phyloP scores from a whole-genome alignment of 208 protist species.

The Entamoeba dispar region DNA sequence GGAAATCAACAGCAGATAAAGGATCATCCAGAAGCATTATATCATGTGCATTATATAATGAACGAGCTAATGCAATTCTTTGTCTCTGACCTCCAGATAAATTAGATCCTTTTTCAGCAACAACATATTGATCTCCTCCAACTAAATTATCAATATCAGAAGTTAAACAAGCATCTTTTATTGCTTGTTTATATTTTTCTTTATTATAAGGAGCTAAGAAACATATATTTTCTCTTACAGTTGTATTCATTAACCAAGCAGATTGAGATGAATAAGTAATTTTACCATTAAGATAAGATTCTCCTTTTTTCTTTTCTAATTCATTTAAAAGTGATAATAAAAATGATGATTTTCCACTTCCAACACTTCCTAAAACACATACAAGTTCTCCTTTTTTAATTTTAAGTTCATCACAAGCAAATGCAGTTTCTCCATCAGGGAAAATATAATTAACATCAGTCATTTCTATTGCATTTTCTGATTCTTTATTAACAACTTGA shows the following conservation, averaged over 20 bases:
- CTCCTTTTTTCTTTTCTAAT: not conserved
- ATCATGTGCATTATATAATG: conserved; percentile 39
- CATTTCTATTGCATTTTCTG: not conserved
- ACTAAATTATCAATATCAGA: conserved; percentile 51
- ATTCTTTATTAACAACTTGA: not conserved
- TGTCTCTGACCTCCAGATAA: conserved; percentile 52
- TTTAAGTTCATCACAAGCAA: not conserved
- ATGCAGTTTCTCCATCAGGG: not conserved
- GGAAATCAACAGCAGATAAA: not conserved
- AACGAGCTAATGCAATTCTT: conserved; percentile 40
- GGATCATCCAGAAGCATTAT: not conserved
- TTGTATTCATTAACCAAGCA: conserved; percentile 62
- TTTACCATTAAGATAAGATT: not conserved
- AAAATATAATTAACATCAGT: not conserved
- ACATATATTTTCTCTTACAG: conserved; percentile 64
- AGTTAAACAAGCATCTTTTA: conserved; percentile 43
- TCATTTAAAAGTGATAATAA: not conserved
- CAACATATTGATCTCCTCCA: conserved; percentile 55
- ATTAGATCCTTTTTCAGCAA: conserved; percentile 59
- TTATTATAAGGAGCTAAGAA: conserved; percentile 42
- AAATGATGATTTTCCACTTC: not conserved
- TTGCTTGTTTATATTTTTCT: conserved; percentile 29
- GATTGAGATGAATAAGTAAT: conserved; percentile 62
- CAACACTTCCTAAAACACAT: not conserved
- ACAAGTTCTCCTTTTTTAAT: not conserved